Conservation (phyloP, 345 rosid genomes). For the Pistacia vera region DNA sequence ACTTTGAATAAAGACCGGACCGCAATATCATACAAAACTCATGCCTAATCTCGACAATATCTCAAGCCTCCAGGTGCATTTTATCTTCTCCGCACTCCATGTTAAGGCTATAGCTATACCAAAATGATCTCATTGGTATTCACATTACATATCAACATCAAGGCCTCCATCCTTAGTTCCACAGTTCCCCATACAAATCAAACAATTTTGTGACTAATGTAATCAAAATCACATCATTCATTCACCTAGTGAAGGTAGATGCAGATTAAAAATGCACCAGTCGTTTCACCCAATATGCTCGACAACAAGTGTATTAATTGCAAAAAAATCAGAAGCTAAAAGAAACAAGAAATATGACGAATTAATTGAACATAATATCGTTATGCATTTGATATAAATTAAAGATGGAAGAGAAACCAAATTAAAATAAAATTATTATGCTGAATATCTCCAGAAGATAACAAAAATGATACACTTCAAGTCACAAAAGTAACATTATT, state of each 20-base stretch:
- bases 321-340: not conserved
- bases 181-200: not conserved
- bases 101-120: not conserved
- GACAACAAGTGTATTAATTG: not conserved
- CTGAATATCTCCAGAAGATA: not conserved
- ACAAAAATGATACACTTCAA: not conserved
- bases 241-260: not conserved
- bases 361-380: no score
- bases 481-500: slow-evolving; percentile 24
- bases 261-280: not conserved
- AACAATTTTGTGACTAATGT: not conserved
- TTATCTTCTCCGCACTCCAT: not conserved
- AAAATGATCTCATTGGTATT: not conserved
- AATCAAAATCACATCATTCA: not conserved
- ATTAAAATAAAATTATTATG: not conserved
- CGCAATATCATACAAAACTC: not conserved
- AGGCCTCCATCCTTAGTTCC: not conserved
- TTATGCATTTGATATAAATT: not conserved
- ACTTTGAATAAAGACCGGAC: not conserved
- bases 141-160: not conserved
- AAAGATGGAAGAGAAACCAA: not conserved
- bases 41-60: not conserved
- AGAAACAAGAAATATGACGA: not conserved
- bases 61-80: not conserved
- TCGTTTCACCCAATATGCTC: slow-evolving; percentile 1